These are phyloP conservation scores for Corrigiola litoralis DNA, from an alignment of 179 eudicot species.

Conservation along the genomic window DNA sequence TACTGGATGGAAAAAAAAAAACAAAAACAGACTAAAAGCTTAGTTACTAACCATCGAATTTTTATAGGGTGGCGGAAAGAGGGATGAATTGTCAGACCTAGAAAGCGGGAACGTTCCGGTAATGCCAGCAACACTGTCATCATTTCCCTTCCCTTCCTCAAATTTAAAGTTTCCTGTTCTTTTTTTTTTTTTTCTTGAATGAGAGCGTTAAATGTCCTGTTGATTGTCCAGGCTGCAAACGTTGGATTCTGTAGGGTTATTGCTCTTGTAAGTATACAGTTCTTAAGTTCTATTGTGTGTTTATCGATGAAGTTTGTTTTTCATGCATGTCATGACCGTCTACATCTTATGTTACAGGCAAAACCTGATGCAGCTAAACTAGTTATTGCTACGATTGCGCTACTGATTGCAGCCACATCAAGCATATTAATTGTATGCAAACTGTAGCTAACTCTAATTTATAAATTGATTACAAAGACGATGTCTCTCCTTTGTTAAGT, in stretches of 20 bases:
- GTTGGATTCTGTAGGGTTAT: constrained; percentile 71
- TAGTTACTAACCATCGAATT: not conserved
- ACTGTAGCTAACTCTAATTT: not conserved
- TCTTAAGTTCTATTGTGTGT: not conserved
- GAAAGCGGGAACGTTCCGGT: constrained; percentile 73
- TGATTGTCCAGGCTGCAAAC: constrained; percentile 60
- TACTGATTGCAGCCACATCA: constrained; percentile 69
- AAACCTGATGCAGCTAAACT: constrained; percentile 72
- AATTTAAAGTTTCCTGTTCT: not conserved
- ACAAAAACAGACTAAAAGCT: too few species aligned
- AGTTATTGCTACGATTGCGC: constrained; percentile 63
- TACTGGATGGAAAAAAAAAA: not conserved
- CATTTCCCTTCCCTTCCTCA: not conserved
- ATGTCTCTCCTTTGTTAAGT: not conserved
- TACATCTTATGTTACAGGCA: constrained; percentile 45
- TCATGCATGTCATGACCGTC: not conserved
- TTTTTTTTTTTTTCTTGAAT: constrained; percentile 1
- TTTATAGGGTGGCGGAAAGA: constrained; percentile 27
- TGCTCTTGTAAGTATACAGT: constrained; percentile 52
- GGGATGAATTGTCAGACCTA: constrained; percentile 42
- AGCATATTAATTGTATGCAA: constrained; percentile 67
- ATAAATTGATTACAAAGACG: not conserved
- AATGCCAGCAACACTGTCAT: constrained; percentile 13
- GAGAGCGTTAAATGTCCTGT: constrained; percentile 5
- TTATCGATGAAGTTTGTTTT: not conserved